phyloP scores from a whole-genome alignment of 768 basidiomycete genomes.

The Chlorophyllum brunneum region DNA sequence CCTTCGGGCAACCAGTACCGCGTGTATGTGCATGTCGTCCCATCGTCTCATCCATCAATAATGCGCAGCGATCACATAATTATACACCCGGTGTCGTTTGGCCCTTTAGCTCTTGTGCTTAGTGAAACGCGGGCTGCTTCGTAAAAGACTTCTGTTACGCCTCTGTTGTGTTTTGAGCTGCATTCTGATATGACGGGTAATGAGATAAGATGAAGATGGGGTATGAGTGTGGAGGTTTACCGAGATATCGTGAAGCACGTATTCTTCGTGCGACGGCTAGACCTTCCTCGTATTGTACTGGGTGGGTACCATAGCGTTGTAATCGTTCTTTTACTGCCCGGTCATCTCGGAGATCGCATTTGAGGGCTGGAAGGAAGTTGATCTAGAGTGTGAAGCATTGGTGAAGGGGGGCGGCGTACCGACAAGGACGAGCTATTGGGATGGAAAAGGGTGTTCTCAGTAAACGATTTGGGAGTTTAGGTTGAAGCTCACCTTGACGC shows the following conservation, averaged over 20 bases:
- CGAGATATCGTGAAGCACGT: conserved; percentile 90
- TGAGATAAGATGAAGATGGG: not conserved
- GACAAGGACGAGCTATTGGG: conserved; percentile 73
- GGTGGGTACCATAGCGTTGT: conserved; percentile 60
- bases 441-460: conserved; percentile 10
- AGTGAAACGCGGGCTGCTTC: conserved; percentile 87
- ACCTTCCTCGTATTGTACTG: conserved; percentile 92
- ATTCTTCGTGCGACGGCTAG: conserved; percentile 84
- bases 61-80: conserved; percentile 45
- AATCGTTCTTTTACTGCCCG: conserved; percentile 65
- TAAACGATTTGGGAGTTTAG: not conserved
- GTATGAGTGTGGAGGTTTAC: conserved; percentile 37
- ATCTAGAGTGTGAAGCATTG: conserved; percentile 4
- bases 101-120: conserved; percentile 66
- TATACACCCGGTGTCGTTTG: conserved; percentile 50
- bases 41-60: not conserved
- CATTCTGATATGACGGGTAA: conserved; percentile 58
- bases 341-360: conserved; percentile 95
- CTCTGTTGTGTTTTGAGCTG: conserved; percentile 95
- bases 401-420: conserved; percentile 45
- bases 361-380: conserved; percentile 57
- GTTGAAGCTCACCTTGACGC: conserved; percentile 71
- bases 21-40: too few species aligned
- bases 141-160: conserved; percentile 89
- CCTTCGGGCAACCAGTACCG: too few species aligned